Evolutionary conservation across 148 eudicot genomes (phyloP).

Genomic region (Fagopyrum homotropicum): DNA sequence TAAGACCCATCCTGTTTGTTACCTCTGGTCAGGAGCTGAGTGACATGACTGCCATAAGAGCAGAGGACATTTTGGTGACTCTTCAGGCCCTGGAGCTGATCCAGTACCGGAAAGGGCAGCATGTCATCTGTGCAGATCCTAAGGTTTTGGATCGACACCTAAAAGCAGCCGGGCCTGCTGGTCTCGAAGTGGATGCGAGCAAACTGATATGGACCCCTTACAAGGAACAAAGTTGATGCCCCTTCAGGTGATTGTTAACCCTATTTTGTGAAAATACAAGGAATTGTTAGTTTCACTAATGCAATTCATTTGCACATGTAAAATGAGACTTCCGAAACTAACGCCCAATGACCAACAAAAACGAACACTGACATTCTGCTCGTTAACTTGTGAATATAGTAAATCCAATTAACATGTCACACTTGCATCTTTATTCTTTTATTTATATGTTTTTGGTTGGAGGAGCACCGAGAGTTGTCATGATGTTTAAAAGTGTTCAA

Average conservation of each 20-base stretch:
- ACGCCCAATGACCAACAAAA: not conserved
- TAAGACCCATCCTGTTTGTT: no score
- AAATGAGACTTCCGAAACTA: not conserved
- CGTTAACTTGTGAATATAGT: not conserved
- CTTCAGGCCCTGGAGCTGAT: conserved; percentile 82
- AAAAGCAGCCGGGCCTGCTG: conserved; percentile 95
- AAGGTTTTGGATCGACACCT: conserved; percentile 91
- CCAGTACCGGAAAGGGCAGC: conserved; percentile 88
- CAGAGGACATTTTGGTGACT: conserved; percentile 72
- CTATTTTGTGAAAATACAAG: not conserved
- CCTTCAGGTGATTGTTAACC: not conserved
- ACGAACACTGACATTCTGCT: not conserved
- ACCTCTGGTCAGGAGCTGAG: conserved; percentile 60
- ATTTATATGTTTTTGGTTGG: not conserved
- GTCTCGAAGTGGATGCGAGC: conserved; percentile 79
- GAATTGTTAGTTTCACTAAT: not conserved
- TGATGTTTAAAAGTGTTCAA: no score
- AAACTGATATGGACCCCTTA: conserved; percentile 95
- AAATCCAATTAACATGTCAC: not conserved
- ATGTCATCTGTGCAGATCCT: conserved; percentile 95
- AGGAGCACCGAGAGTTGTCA: no score
- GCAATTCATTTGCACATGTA: not conserved
- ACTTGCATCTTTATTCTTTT: not conserved
- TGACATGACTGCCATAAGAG: conserved; percentile 90
- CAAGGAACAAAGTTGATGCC: conserved; percentile 49